These are phyloP conservation scores for Ganoderma boninense DNA, from an alignment of 1,284 basidiomycete genomes.

Conservation along the genomic window DNA sequence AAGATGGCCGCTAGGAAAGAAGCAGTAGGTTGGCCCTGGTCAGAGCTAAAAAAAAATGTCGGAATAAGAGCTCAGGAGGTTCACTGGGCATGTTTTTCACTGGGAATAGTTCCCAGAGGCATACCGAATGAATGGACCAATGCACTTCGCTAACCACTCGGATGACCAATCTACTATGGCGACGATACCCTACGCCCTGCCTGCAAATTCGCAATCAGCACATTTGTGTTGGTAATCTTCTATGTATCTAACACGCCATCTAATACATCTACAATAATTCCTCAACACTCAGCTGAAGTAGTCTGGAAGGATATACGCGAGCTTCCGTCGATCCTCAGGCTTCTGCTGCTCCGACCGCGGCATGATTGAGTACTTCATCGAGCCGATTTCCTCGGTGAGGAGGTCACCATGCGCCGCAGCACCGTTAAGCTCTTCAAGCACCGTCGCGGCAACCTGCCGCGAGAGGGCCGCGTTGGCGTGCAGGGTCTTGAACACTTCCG, in stretches of 20 bases:
- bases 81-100: too few species aligned
- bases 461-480: constrained; percentile 87
- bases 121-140: too few species aligned
- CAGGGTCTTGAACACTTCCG: constrained; percentile 90
- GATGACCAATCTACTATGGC: too few species aligned
- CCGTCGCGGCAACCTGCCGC: constrained; percentile 74
- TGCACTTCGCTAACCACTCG: too few species aligned
- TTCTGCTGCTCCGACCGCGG: constrained; percentile 71
- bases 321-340: constrained; percentile 74
- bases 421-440: constrained; percentile 82
- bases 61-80: too few species aligned
- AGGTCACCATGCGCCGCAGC: constrained; percentile 60
- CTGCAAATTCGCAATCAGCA: too few species aligned
- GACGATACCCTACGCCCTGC: too few species aligned
- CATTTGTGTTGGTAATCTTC: not conserved
- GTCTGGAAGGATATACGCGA: constrained; percentile 81
- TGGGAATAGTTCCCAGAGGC: too few species aligned
- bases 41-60: too few species aligned
- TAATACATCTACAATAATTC: not conserved
- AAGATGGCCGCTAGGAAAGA: too few species aligned
- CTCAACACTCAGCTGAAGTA: constrained; percentile 56
- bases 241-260: not conserved
- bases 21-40: too few species aligned
- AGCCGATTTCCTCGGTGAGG: constrained; percentile 74
- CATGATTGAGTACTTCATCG: constrained; percentile 89